Conservation (phyloP, 805 yeast species). For the Candida caryicola region DNA sequence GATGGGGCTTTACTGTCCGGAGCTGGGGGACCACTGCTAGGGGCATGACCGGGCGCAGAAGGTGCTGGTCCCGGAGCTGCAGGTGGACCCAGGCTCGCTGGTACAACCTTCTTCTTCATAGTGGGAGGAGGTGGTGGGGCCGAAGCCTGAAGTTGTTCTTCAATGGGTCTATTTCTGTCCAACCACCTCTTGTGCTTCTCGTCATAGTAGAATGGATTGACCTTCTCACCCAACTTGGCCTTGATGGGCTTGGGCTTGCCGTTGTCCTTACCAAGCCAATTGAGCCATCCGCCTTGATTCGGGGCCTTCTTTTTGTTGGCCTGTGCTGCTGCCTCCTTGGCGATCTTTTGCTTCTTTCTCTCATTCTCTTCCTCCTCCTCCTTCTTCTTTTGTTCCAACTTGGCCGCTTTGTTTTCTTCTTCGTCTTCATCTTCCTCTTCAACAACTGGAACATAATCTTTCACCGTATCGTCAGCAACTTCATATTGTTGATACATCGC, state of each 20-base stretch:
- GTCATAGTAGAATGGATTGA: constrained; percentile 69
- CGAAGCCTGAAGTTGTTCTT: constrained; percentile 53
- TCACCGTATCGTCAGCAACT: constrained; percentile 44
- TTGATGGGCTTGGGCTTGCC: constrained; percentile 72
- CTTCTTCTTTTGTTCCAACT: constrained; percentile 12
- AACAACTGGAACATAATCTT: constrained; percentile 39
- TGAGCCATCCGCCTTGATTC: constrained; percentile 51
- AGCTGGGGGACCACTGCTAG: constrained; percentile 10
- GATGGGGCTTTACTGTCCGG: constrained; percentile 6
- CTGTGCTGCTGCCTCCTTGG: constrained; percentile 37
- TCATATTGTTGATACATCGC: constrained; percentile 44
- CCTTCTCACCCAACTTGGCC: constrained; percentile 81
- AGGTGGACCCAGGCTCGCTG: no score
- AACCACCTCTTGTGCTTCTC: constrained; percentile 87
- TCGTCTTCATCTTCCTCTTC: constrained; percentile 49
- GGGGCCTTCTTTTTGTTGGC: constrained; percentile 9
- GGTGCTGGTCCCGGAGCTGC: constrained; percentile 8
- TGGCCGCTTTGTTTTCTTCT: constrained; percentile 29
- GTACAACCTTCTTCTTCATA: constrained; percentile 25
- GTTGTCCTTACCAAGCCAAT: constrained; percentile 43
- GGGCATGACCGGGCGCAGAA: constrained; percentile 4
- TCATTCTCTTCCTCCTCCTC: constrained; percentile 17
- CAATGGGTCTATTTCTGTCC: constrained; percentile 62
- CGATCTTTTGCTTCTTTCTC: constrained; percentile 13
- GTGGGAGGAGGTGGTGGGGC: constrained; percentile 70